Evolutionary conservation across 768 basidiomycete genomes (phyloP).

Genomic region (Suillus luteus): DNA sequence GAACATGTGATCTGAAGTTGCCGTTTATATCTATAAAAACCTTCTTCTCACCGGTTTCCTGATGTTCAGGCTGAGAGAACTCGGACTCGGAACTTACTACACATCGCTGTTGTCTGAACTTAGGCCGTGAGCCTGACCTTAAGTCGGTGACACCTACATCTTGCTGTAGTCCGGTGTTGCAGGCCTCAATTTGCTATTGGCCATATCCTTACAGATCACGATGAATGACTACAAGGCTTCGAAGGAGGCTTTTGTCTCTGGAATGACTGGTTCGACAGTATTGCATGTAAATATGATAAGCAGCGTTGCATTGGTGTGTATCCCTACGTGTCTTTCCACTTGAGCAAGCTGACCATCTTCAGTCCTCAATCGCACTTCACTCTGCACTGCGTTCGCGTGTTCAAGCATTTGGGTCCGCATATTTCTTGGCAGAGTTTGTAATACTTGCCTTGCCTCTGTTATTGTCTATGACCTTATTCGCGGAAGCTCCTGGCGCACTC

Average conservation of each 20-base stretch:
- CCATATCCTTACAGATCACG: conserved; percentile 1
- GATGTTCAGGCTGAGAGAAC: too few relatives aligned
- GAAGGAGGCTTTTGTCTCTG: conserved; percentile 84
- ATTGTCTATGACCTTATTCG: conserved; percentile 77
- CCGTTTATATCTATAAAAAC: too few relatives aligned
- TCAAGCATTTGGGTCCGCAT: conserved; percentile 36
- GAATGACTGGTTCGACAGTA: conserved; percentile 69
- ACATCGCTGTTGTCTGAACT: too few relatives aligned
- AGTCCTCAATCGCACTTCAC: conserved; percentile 78
- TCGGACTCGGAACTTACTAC: too few relatives aligned
- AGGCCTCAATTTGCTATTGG: not conserved
- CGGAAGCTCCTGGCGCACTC: conserved; percentile 55
- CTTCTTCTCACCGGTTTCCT: too few relatives aligned
- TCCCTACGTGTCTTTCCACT: conserved; percentile 2
- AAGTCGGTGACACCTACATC: not conserved
- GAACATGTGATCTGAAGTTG: too few relatives aligned
- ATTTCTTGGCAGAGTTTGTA: conserved; percentile 55
- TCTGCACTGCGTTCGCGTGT: conserved; percentile 56
- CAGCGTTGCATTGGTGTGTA: conserved; percentile 61
- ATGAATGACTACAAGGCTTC: conserved; percentile 61
- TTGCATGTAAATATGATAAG: conserved; percentile 69
- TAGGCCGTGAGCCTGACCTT: too few relatives aligned
- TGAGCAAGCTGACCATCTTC: conserved; percentile 23
- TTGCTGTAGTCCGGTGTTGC: not conserved
- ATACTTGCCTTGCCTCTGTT: conserved; percentile 78